A percentile compares a stretch with the other conserved stretches of the same genome.
Evolutionary conservation across 768 basidiomycete species (phyloP).

Genomic region (Wakefieldia striispora): DNA sequence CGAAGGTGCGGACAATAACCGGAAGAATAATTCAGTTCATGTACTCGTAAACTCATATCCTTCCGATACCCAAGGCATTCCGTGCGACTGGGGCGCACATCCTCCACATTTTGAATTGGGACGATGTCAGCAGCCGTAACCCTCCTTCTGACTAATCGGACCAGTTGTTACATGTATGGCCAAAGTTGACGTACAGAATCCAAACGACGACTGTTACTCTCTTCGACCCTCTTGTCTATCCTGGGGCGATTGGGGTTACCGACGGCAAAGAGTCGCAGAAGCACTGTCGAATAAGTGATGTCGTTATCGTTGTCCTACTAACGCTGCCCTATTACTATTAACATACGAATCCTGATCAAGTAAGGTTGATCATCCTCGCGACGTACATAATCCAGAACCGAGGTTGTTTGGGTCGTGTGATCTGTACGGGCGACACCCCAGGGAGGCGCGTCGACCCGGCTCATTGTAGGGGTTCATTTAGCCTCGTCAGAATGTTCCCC

Average conservation of each 20-base stretch:
- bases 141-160: conserved; percentile 86
- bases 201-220: not conserved
- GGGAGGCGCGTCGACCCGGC: too few species aligned
- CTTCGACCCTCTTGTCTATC: not conserved
- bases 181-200: conserved; percentile 14
- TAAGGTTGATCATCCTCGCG: conserved; percentile 91
- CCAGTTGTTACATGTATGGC: conserved; percentile 67
- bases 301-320: conserved; percentile 95
- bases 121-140: conserved; percentile 91
- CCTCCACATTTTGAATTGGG: conserved; percentile 95
- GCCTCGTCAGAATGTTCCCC: too few species aligned
- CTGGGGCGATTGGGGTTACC: not conserved
- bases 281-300: conserved; percentile 76
- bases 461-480: too few species aligned
- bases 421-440: conserved; percentile 1
- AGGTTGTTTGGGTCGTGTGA: not conserved
- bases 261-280: conserved; percentile 3
- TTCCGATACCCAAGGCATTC: conserved; percentile 84
- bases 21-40: conserved; percentile 5
- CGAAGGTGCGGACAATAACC: conserved; percentile 15
- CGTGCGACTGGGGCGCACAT: conserved; percentile 80
- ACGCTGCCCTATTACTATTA: conserved; percentile 70
- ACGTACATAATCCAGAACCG: conserved; percentile 67
- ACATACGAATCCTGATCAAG: conserved; percentile 97
- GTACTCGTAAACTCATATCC: conserved; percentile 69